Evolutionary conservation across 2,329 filamentous ascomycete genomes (phyloP).

Genomic region (Metarhizium robertsii): DNA sequence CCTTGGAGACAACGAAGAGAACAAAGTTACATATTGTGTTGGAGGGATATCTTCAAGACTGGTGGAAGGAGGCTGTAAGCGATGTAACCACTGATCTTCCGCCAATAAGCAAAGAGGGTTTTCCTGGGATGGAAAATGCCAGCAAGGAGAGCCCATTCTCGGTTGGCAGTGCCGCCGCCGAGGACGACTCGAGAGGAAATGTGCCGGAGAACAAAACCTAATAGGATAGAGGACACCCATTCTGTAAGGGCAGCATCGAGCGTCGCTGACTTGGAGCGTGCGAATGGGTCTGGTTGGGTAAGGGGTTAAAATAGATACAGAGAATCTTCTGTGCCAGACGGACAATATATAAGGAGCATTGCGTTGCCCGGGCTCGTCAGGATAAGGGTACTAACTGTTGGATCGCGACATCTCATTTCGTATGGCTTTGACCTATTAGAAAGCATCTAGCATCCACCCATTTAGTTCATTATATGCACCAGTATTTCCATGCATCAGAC

Average conservation of each 20-base stretch:
- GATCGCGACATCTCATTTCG: neutral
- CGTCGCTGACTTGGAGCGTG: neutral
- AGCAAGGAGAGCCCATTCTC: too few relatives aligned
- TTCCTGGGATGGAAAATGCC: too few relatives aligned
- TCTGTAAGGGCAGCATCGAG: neutral
- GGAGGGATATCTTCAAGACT: too few relatives aligned
- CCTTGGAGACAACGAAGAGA: too few relatives aligned
- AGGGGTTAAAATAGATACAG: neutral
- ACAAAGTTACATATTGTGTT: too few relatives aligned
- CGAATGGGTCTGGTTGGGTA: neutral
- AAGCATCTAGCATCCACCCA: neutral
- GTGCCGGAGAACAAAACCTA: too few relatives aligned
- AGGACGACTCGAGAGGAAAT: too few relatives aligned
- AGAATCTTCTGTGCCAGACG: neutral
- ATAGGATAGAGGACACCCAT: neutral
- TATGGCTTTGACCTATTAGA: neutral
- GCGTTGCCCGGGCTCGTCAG: neutral
- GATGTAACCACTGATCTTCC: neutral
- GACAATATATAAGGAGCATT: neutral
- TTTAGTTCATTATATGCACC: neutral
- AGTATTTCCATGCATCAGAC: slow-evolving; percentile 9
- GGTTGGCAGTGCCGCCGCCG: too few relatives aligned
- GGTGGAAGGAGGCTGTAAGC: too few relatives aligned
- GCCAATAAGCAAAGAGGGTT: too few relatives aligned
- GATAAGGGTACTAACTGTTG: neutral